Conservation (phyloP, 371 early-diverging fungal species). For the Mortierella sp. region DNA sequence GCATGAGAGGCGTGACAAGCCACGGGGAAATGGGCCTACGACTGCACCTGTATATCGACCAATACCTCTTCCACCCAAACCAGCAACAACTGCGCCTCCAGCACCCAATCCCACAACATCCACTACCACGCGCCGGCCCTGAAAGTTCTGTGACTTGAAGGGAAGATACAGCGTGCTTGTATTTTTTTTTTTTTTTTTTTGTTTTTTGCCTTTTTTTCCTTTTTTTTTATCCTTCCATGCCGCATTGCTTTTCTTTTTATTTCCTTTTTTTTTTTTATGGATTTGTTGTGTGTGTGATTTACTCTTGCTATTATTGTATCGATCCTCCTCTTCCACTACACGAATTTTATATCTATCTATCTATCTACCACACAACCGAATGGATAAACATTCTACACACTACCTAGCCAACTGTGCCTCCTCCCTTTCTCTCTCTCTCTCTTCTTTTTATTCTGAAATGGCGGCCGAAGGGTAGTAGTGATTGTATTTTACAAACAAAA, state of each 20-base stretch:
- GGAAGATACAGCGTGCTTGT: conserved; percentile 1
- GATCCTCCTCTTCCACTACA: no score
- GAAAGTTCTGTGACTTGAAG: no score
- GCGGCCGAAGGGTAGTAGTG: no score
- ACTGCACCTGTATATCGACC: conserved; percentile 22
- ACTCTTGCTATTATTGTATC: background rate
- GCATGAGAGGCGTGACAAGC: conserved; percentile 34
- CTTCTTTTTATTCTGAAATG: no score
- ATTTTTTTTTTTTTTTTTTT: conserved; percentile 6
- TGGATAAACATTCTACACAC: no score
- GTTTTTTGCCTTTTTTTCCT: conserved; percentile 12
- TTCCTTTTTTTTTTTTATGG: background rate
- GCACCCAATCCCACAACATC: conserved; percentile 14
- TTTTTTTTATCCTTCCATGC: no score
- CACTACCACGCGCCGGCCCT: conserved; percentile 18
- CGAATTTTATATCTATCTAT: no score
- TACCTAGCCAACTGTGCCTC: no score
- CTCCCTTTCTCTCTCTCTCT: no score
- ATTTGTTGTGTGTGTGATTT: background rate
- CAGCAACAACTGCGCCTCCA: conserved; percentile 26
- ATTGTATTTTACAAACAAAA: no score
- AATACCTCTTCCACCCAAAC: conserved; percentile 42
- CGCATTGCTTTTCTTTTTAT: background rate
- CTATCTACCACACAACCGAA: no score
- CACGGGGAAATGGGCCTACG: conserved; percentile 17